Base-by-base conservation (phyloP, 345 rosid genomes). In the Cochlearia excelsa region DNA sequence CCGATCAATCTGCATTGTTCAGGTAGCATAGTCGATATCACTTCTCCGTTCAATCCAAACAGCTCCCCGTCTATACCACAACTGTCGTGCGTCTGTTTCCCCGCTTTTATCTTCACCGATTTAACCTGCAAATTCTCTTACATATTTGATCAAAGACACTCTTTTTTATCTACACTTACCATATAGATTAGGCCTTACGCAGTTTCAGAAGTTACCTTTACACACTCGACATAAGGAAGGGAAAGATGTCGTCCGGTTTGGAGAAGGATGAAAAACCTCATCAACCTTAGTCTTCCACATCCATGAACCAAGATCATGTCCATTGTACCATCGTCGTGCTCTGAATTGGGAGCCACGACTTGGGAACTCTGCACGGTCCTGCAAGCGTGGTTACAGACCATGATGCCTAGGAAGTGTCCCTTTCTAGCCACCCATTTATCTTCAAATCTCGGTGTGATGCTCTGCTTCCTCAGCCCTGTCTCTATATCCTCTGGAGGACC, bases 381-480 rank as follows among this genome's bases (percentile, higher is more conserved):
- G 82, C 97, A 93, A 48, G 99, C 95, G 71, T 89, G 99, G 72
- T 93, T 93, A 74, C 99, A 93, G 1, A 93, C 88, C 68, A 93
- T 57, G 72, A 93, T 87, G 63, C 97, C 97, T 44, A 93, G 85
- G 80, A 76, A 93, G 59, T 84, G 84, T 31, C 99, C 97, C 72
- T 93, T 93, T 47, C 74, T 71, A 33, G 74, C 51, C 65, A 85
- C 78, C 92, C 92, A 90, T 70, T 89, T 79, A 45, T 89, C 82
- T 46, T 93, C 95, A 42, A 50, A 77, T 59, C 79, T 80, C 38
- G 88, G 77, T n/a, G 77, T 54, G 0, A 64, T 11, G 37, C 42
- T 72, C 68, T 81, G 90, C 68, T 65, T 79, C 67, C 79, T 79
- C 62, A 62, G 66, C 52, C 83, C 88, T 37, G 83, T 65, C 69